Evolutionary conservation across 73 alveolate genomes (phyloP).

Genomic region (Paramecium tetraurelia): DNA sequence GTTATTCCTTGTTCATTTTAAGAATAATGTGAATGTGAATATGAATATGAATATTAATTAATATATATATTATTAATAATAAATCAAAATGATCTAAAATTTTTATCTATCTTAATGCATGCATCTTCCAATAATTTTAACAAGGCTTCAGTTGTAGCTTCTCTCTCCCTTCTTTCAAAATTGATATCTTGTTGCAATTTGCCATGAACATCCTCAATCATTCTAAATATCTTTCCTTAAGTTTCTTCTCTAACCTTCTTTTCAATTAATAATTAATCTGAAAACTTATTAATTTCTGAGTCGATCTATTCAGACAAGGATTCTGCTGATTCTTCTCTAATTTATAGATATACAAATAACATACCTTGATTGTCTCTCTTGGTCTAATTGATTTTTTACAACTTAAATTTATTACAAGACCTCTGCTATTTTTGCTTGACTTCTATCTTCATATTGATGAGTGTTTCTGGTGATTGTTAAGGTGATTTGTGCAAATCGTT

Average conservation of each 20-base stretch:
- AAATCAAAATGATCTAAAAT: conserved; percentile 24
- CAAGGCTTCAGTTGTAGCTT: conserved; percentile 34
- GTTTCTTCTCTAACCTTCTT: conserved; percentile 53
- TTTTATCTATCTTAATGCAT: conserved; percentile 38
- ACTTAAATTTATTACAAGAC: neutral
- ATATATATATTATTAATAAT: neutral
- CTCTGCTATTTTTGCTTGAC: conserved; percentile 39
- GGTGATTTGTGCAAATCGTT: conserved; percentile 42
- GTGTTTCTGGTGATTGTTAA: conserved; percentile 35
- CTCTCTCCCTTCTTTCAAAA: conserved; percentile 40
- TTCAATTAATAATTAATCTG: conserved; percentile 21
- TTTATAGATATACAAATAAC: neutral
- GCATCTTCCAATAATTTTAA: conserved; percentile 42
- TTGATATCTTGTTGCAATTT: conserved; percentile 27
- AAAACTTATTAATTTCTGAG: conserved; percentile 27
- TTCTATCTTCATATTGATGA: conserved; percentile 49
- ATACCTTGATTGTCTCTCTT: conserved; percentile 42
- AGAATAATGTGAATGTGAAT: neutral
- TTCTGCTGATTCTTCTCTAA: conserved; percentile 47
- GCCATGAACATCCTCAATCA: conserved; percentile 54
- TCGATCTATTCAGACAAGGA: conserved; percentile 22
- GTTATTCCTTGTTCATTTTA: neutral
- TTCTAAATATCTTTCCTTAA: conserved; percentile 47
- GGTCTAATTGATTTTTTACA: conserved; percentile 11
- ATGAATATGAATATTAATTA: neutral